Evolutionary conservation across 441 rosid genomes (phyloP).

Genomic region (Bruguiera hainesii): DNA sequence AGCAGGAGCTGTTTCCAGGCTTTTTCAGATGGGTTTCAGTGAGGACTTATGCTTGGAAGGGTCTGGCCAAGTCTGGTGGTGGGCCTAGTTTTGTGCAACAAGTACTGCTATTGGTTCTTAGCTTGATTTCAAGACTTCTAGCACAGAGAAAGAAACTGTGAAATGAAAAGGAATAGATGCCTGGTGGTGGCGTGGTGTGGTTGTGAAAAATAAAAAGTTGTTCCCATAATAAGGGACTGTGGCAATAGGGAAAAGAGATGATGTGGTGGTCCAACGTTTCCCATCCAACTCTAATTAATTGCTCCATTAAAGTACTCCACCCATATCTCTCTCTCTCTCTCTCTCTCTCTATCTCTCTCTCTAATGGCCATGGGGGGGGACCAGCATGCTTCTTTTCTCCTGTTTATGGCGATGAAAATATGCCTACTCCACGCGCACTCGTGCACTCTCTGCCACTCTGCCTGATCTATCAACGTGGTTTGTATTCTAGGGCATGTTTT

Average conservation of each 20-base stretch:
- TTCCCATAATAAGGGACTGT: conserved; percentile 57
- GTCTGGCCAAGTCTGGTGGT: conserved; percentile 7
- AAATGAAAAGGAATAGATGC: conserved; percentile 28
- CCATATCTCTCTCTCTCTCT: conserved; percentile 13
- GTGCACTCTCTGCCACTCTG: not conserved
- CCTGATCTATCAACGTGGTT: not conserved
- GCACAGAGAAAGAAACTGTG: not conserved
- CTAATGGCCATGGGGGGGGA: conserved; percentile 14
- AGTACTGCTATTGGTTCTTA: not conserved
- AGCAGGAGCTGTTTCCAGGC: conserved; percentile 60
- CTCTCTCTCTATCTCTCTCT: not conserved
- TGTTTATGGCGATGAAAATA: not conserved
- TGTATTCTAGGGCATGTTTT: not conserved
- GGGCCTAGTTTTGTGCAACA: conserved; percentile 14
- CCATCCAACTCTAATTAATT: conserved; percentile 43
- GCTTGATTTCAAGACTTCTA: too few species aligned
- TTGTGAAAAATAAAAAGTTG: conserved; percentile 16
- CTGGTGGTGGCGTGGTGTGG: conserved; percentile 12
- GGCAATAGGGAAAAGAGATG: conserved; percentile 36
- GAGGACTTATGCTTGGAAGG: conserved; percentile 24
- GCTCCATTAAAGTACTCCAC: conserved; percentile 41
- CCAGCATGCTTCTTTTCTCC: conserved; percentile 11
- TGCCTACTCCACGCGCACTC: conserved; percentile 2
- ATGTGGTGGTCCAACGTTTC: conserved; percentile 71
- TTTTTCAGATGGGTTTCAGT: conserved; percentile 53